A percentile compares a stretch with the other conserved stretches of the same genome.
These are phyloP conservation scores for Petunia axillaris DNA, from an alignment of 257 asterid species.

Conservation along the genomic window DNA sequence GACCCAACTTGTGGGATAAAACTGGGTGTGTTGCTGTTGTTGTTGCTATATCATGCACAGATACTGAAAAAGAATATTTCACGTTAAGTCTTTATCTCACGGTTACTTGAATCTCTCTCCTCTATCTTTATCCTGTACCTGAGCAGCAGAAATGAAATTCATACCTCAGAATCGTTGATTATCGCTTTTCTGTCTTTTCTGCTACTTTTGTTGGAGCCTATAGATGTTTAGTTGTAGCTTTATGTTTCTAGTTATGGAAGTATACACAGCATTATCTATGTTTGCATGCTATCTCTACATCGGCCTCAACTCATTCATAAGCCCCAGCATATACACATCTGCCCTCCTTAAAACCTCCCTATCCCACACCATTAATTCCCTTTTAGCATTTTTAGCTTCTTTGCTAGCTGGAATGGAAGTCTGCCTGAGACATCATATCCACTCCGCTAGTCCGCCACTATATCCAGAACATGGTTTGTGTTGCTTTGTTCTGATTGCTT, in stretches of 20 bases:
- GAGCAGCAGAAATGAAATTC: conserved; percentile 9
- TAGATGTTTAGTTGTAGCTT: background rate
- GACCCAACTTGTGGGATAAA: too few relatives aligned
- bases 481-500: background rate
- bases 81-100: conserved; percentile 7
- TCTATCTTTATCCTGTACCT: conserved; percentile 10
- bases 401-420: conserved; percentile 1
- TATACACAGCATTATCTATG: background rate
- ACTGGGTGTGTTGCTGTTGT: too few relatives aligned
- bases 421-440: conserved; percentile 16
- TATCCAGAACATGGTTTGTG: conserved; percentile 16
- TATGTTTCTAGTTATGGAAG: conserved; percentile 4
- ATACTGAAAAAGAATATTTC: background rate
- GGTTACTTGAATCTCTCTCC: conserved; percentile 11
- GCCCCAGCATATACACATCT: background rate
- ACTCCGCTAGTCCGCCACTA: background rate
- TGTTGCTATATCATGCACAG: background rate
- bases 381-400: background rate
- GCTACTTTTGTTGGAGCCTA: background rate
- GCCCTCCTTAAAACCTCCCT: conserved; percentile 2
- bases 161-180: background rate
- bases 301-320: conserved; percentile 15
- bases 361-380: conserved; percentile 18
- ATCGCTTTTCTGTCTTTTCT: background rate
- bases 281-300: background rate